phyloP scores from a whole-genome alignment of 2,329 filamentous ascomycete genomes.

The Talaromyces pinophilus region DNA sequence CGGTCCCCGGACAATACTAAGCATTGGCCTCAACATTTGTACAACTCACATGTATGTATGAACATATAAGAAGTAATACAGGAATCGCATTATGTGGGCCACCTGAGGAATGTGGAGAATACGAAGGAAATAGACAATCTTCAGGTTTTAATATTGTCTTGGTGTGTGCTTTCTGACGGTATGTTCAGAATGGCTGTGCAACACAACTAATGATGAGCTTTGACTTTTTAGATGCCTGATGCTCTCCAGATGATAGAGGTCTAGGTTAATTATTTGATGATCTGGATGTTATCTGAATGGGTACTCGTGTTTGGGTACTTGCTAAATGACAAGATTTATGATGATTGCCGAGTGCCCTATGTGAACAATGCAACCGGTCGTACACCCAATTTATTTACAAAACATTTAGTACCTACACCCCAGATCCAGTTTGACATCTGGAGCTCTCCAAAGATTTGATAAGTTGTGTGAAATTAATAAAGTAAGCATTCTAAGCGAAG shows the following conservation, averaged over 20 bases:
- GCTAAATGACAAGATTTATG: background rate
- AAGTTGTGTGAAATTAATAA: background rate
- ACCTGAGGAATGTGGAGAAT: background rate
- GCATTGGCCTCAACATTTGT: background rate
- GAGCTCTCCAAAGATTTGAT: background rate
- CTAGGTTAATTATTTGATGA: background rate
- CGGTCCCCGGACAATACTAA: conserved; percentile 16
- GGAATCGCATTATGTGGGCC: background rate
- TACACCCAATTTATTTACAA: background rate
- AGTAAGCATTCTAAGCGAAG: background rate
- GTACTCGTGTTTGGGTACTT: background rate
- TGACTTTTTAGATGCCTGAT: background rate
- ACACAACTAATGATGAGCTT: background rate
- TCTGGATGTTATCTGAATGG: background rate
- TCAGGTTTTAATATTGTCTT: conserved; percentile 2
- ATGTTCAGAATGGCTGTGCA: background rate
- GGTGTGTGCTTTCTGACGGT: background rate
- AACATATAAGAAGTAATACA: background rate
- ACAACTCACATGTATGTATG: conserved; percentile 4
- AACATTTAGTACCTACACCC: background rate
- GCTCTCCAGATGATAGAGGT: background rate
- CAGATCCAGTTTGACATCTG: background rate
- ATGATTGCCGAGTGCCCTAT: background rate
- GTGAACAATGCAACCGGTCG: background rate
- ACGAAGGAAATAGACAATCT: background rate